A percentile compares a stretch with the other conserved stretches of the same genome.
Conservation (phyloP, 2,329 filamentous ascomycete species). For the Endothia cerciana region DNA sequence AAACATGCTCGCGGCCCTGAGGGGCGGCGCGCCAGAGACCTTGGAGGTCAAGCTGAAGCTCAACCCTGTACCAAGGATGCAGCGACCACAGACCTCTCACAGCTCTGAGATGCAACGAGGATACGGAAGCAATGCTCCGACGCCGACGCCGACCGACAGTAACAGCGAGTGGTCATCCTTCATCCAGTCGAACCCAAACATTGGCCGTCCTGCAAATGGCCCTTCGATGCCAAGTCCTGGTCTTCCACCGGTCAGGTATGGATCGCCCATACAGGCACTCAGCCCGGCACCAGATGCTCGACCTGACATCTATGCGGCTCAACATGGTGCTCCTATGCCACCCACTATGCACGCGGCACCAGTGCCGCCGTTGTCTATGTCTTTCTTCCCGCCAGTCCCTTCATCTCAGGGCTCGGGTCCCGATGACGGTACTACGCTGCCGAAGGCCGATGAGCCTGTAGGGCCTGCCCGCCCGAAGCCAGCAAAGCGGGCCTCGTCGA, state of each 20-base stretch:
- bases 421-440: conserved; percentile 33
- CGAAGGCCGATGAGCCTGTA: conserved; percentile 36
- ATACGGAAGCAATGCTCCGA: conserved; percentile 29
- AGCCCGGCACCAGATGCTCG: conserved; percentile 28
- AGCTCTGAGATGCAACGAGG: conserved; percentile 26
- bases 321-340: conserved; percentile 28
- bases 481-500: conserved; percentile 62
- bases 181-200: conserved; percentile 68
- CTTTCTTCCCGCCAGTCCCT: conserved; percentile 31
- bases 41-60: conserved; percentile 91
- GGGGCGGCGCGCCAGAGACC: conserved; percentile 81
- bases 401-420: conserved; percentile 26
- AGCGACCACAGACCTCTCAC: conserved; percentile 36
- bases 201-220: conserved; percentile 45
- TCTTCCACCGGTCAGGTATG: conserved; percentile 34
- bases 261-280: conserved; percentile 21
- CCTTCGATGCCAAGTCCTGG: conserved; percentile 42
- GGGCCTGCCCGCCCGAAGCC: conserved; percentile 35
- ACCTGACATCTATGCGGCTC: conserved; percentile 17
- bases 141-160: conserved; percentile 60
- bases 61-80: conserved; percentile 70
- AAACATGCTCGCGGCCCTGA: conserved; percentile 83
- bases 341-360: conserved; percentile 13
- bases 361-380: conserved; percentile 20
- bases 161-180: conserved; percentile 76